These are phyloP conservation scores for Paxillus involutus DNA, from an alignment of 768 basidiomycete genomes.

Conservation along the genomic window DNA sequence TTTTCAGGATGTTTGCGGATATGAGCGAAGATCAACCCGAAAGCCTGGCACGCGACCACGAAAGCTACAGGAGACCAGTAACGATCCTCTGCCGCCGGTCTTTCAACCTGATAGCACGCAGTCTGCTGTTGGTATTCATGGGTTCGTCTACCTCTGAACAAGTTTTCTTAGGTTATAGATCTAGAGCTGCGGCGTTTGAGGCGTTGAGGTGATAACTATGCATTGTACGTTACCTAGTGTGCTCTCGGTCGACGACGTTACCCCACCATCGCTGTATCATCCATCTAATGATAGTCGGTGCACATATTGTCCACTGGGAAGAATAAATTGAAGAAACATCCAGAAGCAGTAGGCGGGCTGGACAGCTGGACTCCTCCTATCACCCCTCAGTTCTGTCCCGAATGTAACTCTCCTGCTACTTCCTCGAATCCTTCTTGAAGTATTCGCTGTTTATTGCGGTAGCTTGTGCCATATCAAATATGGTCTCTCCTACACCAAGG, in stretches of 20 bases:
- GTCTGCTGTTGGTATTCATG: not conserved
- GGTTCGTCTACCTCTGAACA: constrained; percentile 14
- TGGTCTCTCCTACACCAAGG: constrained; percentile 81
- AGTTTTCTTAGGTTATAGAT: constrained; percentile 21
- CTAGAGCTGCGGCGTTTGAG: constrained; percentile 8
- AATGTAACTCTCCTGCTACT: constrained; percentile 16
- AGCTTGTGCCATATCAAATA: constrained; percentile 84
- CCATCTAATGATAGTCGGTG: constrained; percentile 15
- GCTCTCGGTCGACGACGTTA: constrained; percentile 6
- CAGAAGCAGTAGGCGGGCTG: constrained; percentile 15
- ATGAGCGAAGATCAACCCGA: constrained; percentile 35
- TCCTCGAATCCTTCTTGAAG: constrained; percentile 61
- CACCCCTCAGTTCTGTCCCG: constrained; percentile 1
- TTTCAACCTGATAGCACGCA: constrained; percentile 24
- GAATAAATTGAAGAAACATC: constrained; percentile 29
- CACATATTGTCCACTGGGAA: constrained; percentile 19
- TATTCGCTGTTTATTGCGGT: constrained; percentile 85
- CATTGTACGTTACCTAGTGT: constrained; percentile 5
- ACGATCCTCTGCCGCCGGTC: constrained; percentile 13
- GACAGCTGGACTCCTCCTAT: not conserved
- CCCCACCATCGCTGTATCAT: not conserved
- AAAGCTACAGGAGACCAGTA: constrained; percentile 26
- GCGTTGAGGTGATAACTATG: no score
- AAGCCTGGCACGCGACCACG: constrained; percentile 29
- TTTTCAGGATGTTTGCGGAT: constrained; percentile 38